Base-by-base conservation (phyloP, 2,329 filamentous ascomycete species). In the Taxawa tesnikishii region DNA sequence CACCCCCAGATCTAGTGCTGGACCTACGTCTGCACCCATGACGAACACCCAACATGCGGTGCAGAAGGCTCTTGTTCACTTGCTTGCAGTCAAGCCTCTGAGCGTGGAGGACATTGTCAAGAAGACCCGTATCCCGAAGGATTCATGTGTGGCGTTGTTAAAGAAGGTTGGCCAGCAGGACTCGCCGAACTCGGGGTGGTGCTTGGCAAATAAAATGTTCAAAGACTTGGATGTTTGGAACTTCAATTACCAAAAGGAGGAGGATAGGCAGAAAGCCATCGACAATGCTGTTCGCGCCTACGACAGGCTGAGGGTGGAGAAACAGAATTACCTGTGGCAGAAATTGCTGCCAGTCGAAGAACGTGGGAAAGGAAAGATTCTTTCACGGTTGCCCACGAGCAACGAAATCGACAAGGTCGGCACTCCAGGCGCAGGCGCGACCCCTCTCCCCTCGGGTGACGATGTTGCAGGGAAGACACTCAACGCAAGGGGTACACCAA, bases 291-390 rank as follows among this genome's bases (percentile, higher is more conserved):
- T 77, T 44, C 67, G 66, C 32, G 71, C 73, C 26, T 78, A 72
- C 49, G 74, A 79, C 51, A 65, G 74, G 32, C 62, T 70, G 53
- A 62, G 74, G 16, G 55, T 78, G 12, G 65, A 67, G 5, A 69
- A 69, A 40, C 62, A 68, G 23, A 73, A 78, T 45, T 68, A 68
- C 45, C 54, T 72, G 13, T 79, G 74, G 73, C 73, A 79, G 53
- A 60, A 60, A 41, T 56, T 79, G 37, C 59, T 78, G 34, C 70
- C 70, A 6, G 65, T 65, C 43, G 63, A 70, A 30, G 72, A 78
- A 44, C 64, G 73, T 40, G 69, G 69, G 27, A 74, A 76, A 46
- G 73, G 73, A 29, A 75, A 68, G 39, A 61, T 65, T 24, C 54
- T 78, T 18, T 78, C 74, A 26, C 67, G 66, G 34, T 61, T 76